Evolutionary conservation across 768 basidiomycete species (phyloP).

Genomic region (Chiua virens): DNA sequence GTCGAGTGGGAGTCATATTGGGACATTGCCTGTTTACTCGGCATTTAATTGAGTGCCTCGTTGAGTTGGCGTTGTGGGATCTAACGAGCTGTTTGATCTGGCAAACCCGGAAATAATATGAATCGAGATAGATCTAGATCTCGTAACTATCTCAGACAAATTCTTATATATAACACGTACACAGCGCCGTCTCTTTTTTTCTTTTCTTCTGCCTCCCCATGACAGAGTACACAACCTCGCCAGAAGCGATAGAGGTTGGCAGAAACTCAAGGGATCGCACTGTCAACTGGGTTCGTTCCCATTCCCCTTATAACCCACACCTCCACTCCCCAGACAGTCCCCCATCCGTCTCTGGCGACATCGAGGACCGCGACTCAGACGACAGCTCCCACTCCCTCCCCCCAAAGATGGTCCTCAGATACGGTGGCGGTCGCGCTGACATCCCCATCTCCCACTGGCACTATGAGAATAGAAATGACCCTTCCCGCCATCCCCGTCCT

Average conservation of each 20-base stretch:
- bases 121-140: slow-evolving; percentile 2
- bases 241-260: slow-evolving; percentile 58
- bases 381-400: slow-evolving; percentile 50
- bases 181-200: slow-evolving; percentile 5
- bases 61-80: too few species aligned
- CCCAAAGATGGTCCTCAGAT: slow-evolving; percentile 72
- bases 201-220: slow-evolving; percentile 33
- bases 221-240: slow-evolving; percentile 64
- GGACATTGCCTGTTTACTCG: too few species aligned
- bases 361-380: slow-evolving; percentile 42
- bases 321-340: slow-evolving; percentile 61
- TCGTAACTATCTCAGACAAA: slow-evolving; percentile 19
- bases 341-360: slow-evolving; percentile 43
- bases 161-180: slow-evolving; percentile 21
- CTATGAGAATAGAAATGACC: slow-evolving; percentile 17
- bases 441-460: slow-evolving; percentile 56
- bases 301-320: slow-evolving; percentile 32
- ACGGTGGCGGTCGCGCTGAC: slow-evolving; percentile 62
- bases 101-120: too few species aligned
- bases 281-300: slow-evolving; percentile 59
- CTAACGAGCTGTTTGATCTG: too few species aligned
- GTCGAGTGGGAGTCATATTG: slow-evolving; percentile 3
- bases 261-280: slow-evolving; percentile 62
- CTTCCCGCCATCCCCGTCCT: slow-evolving; percentile 19
- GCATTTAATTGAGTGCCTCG: too few species aligned